Conservation (phyloP, 2,329 filamentous ascomycete genomes). For the Chaetomiaceae sp. region DNA sequence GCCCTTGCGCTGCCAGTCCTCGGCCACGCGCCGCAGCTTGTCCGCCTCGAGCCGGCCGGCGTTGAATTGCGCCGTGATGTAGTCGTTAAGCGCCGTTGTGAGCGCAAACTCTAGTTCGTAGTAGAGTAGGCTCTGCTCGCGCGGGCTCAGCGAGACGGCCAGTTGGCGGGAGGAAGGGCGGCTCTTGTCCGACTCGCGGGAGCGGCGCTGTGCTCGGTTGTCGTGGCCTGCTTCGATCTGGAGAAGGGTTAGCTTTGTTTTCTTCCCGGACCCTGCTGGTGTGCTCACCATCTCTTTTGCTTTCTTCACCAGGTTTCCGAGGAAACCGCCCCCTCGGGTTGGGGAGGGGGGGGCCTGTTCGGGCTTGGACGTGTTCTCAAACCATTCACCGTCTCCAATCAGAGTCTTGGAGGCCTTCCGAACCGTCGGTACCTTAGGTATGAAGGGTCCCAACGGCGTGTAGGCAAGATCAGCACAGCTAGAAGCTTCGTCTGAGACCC, state of each 20-base stretch:
- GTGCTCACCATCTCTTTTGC: constrained; percentile 47
- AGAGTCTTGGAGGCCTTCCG: constrained; percentile 44
- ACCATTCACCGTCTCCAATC: constrained; percentile 52
- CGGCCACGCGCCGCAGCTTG: constrained; percentile 46
- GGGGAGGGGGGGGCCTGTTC: constrained; percentile 1
- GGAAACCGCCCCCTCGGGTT: constrained; percentile 32
- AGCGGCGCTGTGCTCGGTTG: constrained; percentile 29
- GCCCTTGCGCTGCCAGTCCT: constrained; percentile 47
- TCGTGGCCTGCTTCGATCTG: constrained; percentile 32
- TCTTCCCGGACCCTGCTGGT: neutral
- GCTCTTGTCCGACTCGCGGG: constrained; percentile 25
- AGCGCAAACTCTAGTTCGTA: constrained; percentile 53
- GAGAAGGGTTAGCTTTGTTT: constrained; percentile 3
- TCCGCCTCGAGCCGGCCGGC: constrained; percentile 48
- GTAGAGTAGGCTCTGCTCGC: constrained; percentile 54
- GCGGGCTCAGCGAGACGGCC: constrained; percentile 46
- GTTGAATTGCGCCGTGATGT: constrained; percentile 47
- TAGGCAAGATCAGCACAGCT: constrained; percentile 1
- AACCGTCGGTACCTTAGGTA: constrained; percentile 32
- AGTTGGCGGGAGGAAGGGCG: constrained; percentile 28
- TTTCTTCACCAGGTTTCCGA: constrained; percentile 45
- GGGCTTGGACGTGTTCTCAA: constrained; percentile 38
- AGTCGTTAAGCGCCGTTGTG: constrained; percentile 45
- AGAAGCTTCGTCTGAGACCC: neutral
- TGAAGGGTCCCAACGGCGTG: constrained; percentile 34